A percentile compares a stretch with the other conserved stretches of the same genome.
Evolutionary conservation across 768 basidiomycete species (phyloP).

Genomic region (Pisolithus microcarpus): DNA sequence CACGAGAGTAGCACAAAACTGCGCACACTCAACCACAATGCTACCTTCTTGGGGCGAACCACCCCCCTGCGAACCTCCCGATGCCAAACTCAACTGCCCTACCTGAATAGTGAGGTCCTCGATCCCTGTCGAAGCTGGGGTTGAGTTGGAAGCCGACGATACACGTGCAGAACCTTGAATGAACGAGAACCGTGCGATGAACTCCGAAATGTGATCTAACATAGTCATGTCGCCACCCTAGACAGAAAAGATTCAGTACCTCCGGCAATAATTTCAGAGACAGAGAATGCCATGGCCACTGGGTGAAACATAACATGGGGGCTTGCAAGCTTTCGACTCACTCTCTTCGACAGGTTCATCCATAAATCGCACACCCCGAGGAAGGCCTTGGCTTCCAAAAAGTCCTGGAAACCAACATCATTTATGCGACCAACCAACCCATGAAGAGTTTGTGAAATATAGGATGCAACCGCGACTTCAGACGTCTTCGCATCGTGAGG

Average conservation of each 20-base stretch:
- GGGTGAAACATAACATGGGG: background rate
- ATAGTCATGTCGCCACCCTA: constrained; percentile 43
- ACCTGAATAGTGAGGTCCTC: constrained; percentile 15
- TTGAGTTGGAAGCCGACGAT: background rate
- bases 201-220: constrained; percentile 40
- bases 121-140: constrained; percentile 6
- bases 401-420: constrained; percentile 28
- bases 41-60: background rate
- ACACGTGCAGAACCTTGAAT: background rate
- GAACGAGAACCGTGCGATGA: constrained; percentile 24
- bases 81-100: constrained; percentile 12
- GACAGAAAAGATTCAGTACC: background rate
- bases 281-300: background rate
- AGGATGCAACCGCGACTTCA: constrained; percentile 14
- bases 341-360: constrained; percentile 60
- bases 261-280: background rate
- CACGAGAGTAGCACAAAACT: constrained; percentile 36
- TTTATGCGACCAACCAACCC: constrained; percentile 38
- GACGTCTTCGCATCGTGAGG: constrained; percentile 21
- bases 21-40: constrained; percentile 32
- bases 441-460: constrained; percentile 38
- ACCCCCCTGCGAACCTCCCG: constrained; percentile 3
- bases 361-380: constrained; percentile 65
- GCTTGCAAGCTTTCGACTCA: constrained; percentile 20
- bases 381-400: constrained; percentile 48